Conservation (phyloP, 1,139 yeast species). For the Blastobotrys apis region DNA sequence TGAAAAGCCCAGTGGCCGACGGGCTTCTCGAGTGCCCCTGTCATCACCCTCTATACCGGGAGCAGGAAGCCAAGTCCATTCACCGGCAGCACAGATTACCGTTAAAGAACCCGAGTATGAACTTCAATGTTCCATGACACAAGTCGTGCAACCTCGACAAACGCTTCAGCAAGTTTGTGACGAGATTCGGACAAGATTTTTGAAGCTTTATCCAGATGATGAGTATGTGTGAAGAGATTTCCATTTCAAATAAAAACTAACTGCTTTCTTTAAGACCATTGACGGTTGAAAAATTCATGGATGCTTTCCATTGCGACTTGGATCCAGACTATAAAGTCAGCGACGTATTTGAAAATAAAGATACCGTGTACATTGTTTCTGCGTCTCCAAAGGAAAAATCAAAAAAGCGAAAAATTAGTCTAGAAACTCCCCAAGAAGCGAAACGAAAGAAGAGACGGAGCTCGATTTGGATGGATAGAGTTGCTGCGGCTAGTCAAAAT, state of each 20-base stretch:
- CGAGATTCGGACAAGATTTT: slow-evolving; percentile 50
- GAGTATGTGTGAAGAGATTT: slow-evolving; percentile 14
- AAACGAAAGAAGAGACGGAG: slow-evolving; percentile 14
- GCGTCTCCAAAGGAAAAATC: slow-evolving; percentile 9
- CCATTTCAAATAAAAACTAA: neutral
- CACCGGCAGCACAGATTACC: no score
- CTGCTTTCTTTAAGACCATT: slow-evolving; percentile 32
- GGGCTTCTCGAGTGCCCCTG: slow-evolving; percentile 4
- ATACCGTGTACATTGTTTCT: slow-evolving; percentile 44
- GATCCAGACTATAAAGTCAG: slow-evolving; percentile 68
- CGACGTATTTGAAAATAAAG: slow-evolving; percentile 51
- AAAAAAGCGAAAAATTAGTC: slow-evolving; percentile 12
- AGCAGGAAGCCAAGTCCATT: no score
- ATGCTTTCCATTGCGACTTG: slow-evolving; percentile 60
- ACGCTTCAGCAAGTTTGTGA: slow-evolving; percentile 46
- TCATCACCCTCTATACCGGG: no score
- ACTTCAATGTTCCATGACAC: slow-evolving; percentile 5
- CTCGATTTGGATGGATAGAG: slow-evolving; percentile 24
- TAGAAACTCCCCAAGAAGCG: slow-evolving; percentile 5
- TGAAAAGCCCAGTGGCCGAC: neutral
- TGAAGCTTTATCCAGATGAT: slow-evolving; percentile 60
- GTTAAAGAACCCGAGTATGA: slow-evolving; percentile 8
- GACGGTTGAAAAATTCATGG: slow-evolving; percentile 56
- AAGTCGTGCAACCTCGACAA: slow-evolving; percentile 22
- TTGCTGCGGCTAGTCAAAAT: no score